phyloP scores from a whole-genome alignment of 2,329 filamentous ascomycete genomes.

The Allantophomopsis cytisporea region DNA sequence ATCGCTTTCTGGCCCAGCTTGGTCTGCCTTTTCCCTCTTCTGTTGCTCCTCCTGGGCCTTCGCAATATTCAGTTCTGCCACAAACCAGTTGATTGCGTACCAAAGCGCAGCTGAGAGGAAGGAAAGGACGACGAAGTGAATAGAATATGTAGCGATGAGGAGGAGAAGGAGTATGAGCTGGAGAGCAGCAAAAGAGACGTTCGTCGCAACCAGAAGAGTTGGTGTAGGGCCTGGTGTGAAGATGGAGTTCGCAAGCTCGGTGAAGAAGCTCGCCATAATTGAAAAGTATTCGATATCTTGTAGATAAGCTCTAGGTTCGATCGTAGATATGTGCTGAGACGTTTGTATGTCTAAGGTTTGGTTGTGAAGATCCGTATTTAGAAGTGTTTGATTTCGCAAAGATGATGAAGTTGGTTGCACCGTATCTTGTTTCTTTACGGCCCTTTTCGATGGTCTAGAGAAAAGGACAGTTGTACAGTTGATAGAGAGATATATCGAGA shows the following conservation, averaged over 20 bases:
- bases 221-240: constrained; percentile 88
- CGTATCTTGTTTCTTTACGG: too few species aligned
- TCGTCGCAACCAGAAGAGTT: constrained; percentile 78
- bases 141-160: constrained; percentile 68
- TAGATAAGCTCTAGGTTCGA: too few species aligned
- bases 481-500: too few species aligned
- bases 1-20: constrained; percentile 21
- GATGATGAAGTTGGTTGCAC: too few species aligned
- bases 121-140: constrained; percentile 80
- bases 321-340: too few species aligned
- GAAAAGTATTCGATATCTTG: too few species aligned
- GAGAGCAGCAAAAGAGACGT: constrained; percentile 74
- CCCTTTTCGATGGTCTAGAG: too few species aligned
- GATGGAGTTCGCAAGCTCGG: constrained; percentile 79
- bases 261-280: constrained; percentile 46
- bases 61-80: constrained; percentile 41
- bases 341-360: too few species aligned
- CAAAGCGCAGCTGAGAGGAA: constrained; percentile 70
- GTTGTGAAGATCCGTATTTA: too few species aligned
- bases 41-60: constrained; percentile 29
- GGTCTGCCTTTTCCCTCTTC: constrained; percentile 16
- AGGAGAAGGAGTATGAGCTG: constrained; percentile 67
- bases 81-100: constrained; percentile 97
- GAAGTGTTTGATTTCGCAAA: too few species aligned
- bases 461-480: too few species aligned